A percentile compares a stretch with the other conserved stretches of the same genome.
Conservation (phyloP, 2,329 filamentous ascomycete genomes). For the Pleoardoris graminearum region DNA sequence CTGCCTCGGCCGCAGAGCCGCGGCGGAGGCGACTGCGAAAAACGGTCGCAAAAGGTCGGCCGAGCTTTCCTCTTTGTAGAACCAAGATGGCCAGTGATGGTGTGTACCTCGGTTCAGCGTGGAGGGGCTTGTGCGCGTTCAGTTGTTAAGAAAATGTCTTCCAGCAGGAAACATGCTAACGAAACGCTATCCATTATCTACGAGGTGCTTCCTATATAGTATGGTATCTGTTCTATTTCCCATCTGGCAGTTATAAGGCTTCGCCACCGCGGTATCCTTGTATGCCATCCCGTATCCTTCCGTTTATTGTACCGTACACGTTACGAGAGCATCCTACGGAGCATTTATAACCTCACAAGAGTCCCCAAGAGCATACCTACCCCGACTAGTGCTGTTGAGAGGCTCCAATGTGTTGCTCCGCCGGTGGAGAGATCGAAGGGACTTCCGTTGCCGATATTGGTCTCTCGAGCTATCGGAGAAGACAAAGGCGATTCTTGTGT, state of each 20-base stretch:
- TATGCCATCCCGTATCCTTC: not conserved
- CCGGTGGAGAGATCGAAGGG: conserved; percentile 33
- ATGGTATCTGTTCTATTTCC: not conserved
- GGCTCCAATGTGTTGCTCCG: conserved; percentile 15
- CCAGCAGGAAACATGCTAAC: too few relatives aligned
- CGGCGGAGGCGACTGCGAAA: not conserved
- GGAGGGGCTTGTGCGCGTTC: too few relatives aligned
- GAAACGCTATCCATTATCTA: too few relatives aligned
- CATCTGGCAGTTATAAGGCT: not conserved
- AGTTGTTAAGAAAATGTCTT: too few relatives aligned
- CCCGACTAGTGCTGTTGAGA: conserved; percentile 12
- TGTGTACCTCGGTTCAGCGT: too few relatives aligned
- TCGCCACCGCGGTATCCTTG: conserved; percentile 7
- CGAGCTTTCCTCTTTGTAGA: not conserved
- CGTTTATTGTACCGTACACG: conserved; percentile 6
- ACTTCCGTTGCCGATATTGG: conserved; percentile 27
- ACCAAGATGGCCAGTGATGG: too few relatives aligned
- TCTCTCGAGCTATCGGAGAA: conserved; percentile 12
- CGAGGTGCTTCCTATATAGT: too few relatives aligned
- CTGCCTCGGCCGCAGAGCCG: conserved; percentile 4
- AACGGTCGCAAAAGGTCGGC: not conserved
- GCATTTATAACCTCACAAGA: conserved; percentile 16
- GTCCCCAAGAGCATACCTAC: conserved; percentile 15
- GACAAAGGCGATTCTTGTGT: conserved; percentile 9
- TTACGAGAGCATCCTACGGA: not conserved